Evolutionary conservation across 345 rosid genomes (phyloP), one percentile per base, ranked within the genome.

Genomic region (Sisymbrium irio): DNA sequence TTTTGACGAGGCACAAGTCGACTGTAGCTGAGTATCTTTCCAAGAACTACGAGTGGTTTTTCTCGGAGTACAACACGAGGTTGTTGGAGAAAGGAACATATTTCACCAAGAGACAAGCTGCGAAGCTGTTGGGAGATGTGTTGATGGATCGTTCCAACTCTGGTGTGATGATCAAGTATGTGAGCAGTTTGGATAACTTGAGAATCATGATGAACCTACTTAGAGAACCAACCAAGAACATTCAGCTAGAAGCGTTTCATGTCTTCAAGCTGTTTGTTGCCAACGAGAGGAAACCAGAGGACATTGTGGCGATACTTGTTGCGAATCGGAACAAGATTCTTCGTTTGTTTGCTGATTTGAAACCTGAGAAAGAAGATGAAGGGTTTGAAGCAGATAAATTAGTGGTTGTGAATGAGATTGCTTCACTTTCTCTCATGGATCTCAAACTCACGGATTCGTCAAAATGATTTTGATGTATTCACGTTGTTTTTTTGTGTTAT

Each of bases 201-300:
- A 88, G 96, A 78, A 89, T 94, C 47, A 85, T 94, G 67, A 94
- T 94, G 98, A 94, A 91, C 73, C 96, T 94, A 51, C 86, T 94
- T 15, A 87, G 94, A 79, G 97, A 95, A 75, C 84, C 99, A 22
- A 88, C 97, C 74, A 92, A 92, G 85, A 91, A 87, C 82, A 95
- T 95, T 77, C 95, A 86, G 79, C 68, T 85, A 35, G 99, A 92
- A 81, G 99, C 99, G 12, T 95, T 95, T 77, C 97, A 95, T 80
- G 88, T 95, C 63, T 95, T 95, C 79, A 95, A 92, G 82, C 77
- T 89, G 40, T 89, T 87, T 77, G 95, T 83, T 14, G 95, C 95
- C 0, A 89, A 89, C 47, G 88, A 89, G 80, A 83, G 82, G 49
- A 87, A 89, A 73, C 92, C 95, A 18, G 77, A 87, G 0, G 89